A percentile compares a stretch with the other conserved stretches of the same genome.
These are phyloP conservation scores for Trichoderma oligosporum DNA, from an alignment of 2,329 filamentous ascomycete species.

Conservation along the genomic window DNA sequence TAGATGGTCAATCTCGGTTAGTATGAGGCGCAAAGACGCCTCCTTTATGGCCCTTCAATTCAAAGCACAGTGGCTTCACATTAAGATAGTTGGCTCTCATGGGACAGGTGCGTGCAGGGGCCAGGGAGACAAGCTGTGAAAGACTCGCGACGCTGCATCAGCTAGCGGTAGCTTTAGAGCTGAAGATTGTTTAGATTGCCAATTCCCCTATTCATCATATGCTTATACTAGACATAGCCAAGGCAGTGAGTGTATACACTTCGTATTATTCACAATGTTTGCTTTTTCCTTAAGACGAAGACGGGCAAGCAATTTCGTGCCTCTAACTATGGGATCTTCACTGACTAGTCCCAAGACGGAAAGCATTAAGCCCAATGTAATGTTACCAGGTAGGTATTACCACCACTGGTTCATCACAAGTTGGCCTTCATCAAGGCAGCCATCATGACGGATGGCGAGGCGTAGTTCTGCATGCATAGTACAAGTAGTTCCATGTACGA, in stretches of 20 bases:
- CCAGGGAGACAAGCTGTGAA: not conserved
- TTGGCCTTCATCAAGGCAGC: not conserved
- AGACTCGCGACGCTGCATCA: constrained; percentile 1
- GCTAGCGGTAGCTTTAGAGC: not conserved
- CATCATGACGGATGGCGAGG: not conserved
- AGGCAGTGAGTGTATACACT: not conserved
- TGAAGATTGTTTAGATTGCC: not conserved
- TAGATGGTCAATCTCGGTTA: constrained; percentile 11
- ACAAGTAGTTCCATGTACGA: not conserved
- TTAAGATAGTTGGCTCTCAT: not conserved
- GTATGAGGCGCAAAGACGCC: not conserved
- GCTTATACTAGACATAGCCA: not conserved
- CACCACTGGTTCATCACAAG: not conserved
- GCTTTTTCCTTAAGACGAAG: not conserved
- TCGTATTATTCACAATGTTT: constrained; percentile 3
- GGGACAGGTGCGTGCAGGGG: not conserved
- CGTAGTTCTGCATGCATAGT: not conserved
- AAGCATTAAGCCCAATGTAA: constrained; percentile 3
- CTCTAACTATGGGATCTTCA: not conserved
- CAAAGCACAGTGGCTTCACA: not conserved
- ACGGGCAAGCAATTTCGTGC: not conserved
- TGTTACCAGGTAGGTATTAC: no score
- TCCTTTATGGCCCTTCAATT: not conserved
- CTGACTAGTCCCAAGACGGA: not conserved
- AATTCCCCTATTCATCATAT: not conserved